Evolutionary conservation across 805 yeast species (phyloP), one percentile per base, ranked within the genome.

Genomic region (Scheffersomyces coipomensis): DNA sequence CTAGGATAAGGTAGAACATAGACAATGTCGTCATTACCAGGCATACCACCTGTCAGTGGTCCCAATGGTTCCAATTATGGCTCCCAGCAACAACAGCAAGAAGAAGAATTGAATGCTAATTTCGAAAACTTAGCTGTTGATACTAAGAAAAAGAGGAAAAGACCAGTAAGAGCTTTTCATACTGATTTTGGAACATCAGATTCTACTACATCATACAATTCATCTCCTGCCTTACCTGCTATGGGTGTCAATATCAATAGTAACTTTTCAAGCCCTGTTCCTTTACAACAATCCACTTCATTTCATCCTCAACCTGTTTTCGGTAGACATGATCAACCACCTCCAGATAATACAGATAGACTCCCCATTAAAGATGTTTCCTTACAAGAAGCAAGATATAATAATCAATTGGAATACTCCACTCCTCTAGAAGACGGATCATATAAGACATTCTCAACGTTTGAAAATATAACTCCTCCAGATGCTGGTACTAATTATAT

Each of bases 401-500:
- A 25, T 12, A 51, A 48, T 19, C 66, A 60, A 39, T 33, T 27
- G 18, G 60, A 57, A 24, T 64, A 52, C 39, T 46, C 45, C 38
- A 41, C 55, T 1, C 50, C 57, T 1, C 29, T 43, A n/a, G 68
- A 61, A 35, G 51, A 62, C 18, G 61, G 65, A 38, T 62, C 63
- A 44, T 47, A 65, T 46, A 60, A 60, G 33, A 58, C 77, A 1
- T 90, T 87, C 60, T 72, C 75, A 35, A 85, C 97, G 1, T 81
- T 86, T 51, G 80, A 82, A 55, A 80, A 88, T 53, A 83, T 88
- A 1, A 73, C 79, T 9, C 96, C 98, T 4, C 98, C 98, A 3
- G 68, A 80, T 11, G 83, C 95, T 0, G 86, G 91, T 0, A 78
- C 88, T 1, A 82, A 79, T 46, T 87, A 71, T 54, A 70, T 68